A percentile compares a stretch with the other conserved stretches of the same genome.
These are phyloP conservation scores for Chaetomium globosum DNA, from an alignment of 2,329 filamentous ascomycete genomes.

Conservation along the genomic window DNA sequence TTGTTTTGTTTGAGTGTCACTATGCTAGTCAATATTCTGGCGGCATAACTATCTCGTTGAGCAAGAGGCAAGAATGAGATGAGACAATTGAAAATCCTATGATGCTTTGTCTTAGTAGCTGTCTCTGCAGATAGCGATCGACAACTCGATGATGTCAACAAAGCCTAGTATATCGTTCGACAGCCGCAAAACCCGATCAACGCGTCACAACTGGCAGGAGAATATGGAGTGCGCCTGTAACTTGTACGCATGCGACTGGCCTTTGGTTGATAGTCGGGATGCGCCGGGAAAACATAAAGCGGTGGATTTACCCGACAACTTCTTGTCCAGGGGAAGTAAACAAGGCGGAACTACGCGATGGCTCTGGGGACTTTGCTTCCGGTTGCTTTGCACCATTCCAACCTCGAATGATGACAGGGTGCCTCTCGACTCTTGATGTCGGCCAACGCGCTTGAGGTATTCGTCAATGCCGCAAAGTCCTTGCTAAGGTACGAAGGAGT, in stretches of 20 bases:
- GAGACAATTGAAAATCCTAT: background rate
- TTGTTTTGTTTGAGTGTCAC: no score
- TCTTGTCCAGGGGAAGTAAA: background rate
- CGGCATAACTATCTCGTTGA: background rate
- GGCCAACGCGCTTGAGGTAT: background rate
- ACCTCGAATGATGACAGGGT: background rate
- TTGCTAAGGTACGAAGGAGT: background rate
- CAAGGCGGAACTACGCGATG: background rate
- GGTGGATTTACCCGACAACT: background rate
- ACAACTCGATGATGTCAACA: background rate
- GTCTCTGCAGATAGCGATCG: background rate
- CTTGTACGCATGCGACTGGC: background rate
- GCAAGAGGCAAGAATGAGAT: background rate
- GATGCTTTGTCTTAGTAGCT: background rate
- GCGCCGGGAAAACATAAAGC: background rate
- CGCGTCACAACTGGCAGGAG: background rate
- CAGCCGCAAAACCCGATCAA: background rate
- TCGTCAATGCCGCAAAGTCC: background rate
- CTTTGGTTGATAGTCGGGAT: background rate
- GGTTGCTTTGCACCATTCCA: background rate
- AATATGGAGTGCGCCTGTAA: background rate
- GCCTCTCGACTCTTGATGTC: background rate
- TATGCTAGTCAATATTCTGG: no score
- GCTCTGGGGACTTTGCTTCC: background rate
- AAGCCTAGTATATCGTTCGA: no score